Evolutionary conservation across 2,329 filamentous ascomycete species (phyloP), one percentile per base, ranked within the genome.

Genomic region (Phialophora verrucosa): DNA sequence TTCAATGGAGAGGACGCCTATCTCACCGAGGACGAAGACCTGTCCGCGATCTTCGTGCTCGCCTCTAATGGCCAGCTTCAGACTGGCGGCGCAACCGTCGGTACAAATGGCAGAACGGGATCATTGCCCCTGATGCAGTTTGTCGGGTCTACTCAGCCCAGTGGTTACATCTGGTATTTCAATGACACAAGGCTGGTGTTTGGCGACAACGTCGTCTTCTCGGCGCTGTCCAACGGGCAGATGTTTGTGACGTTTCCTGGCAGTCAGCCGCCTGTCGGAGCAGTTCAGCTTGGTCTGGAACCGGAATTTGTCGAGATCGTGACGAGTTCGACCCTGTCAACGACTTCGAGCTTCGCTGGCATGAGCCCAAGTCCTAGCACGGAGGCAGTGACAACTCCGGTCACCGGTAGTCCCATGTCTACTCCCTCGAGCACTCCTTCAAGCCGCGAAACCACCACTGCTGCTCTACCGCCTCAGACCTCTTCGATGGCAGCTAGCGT

Each of bases 11-110:
- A 31, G 8, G 25, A 47, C 20, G 66, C 66, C 38, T 66, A 54
- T 59, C 53, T 66, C 17, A 49, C 10, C 25, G 20, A 57, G 7
- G 20, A 64, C 42, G 17, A 59, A 38, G 47, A 55, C 8, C 11
- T 53, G 20, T 63, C 66, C 12, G 63, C 61, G n/a, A 31, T 69
- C 20, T 66, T 66, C 47, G 29, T 54, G 17, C 50, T 69, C 25
- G 62, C 60, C 8, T 20, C 64, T 10, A 47, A 63, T n/a, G 63
- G 53, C 25, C 58, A 61, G 14, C 54, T 69, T 25, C 12, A 47
- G 17, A 51, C 32, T 4, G 66, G 44, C 11, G 51, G 35, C 4
- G 31, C 20, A 17, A 58, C 51, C 51, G 51, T 62, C 7, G 63
- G 61, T 14, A 62, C 60, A 25, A 51, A 51, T n/a, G 31, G 38